Percentiles rank a stretch among this genome's conserved stretches.
Evolutionary conservation across 2,329 filamentous ascomycete genomes (phyloP).

Genomic region (Sclerotinia sclerotiorum): DNA sequence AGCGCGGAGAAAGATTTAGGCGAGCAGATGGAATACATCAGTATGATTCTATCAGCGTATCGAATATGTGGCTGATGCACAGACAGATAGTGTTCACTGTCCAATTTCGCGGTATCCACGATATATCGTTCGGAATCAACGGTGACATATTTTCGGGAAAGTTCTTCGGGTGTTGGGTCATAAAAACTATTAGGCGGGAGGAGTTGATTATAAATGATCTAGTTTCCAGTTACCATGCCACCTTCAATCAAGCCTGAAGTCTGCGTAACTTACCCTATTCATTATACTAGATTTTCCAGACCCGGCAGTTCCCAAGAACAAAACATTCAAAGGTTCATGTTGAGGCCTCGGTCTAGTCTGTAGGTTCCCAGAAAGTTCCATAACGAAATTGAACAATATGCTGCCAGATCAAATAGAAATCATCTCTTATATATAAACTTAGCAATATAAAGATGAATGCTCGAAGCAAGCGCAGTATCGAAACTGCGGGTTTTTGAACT

Average conservation of each 20-base stretch:
- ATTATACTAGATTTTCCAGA: conserved; percentile 9
- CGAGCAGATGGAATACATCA: conserved; percentile 14
- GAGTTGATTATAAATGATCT: not conserved
- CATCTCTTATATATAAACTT: not conserved
- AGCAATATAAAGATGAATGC: not conserved
- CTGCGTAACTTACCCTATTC: not conserved
- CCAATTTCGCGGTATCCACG: not conserved
- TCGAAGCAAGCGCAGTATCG: not conserved
- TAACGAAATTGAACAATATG: not conserved
- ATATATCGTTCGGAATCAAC: not conserved
- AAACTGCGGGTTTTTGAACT: not conserved
- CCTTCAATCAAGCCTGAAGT: not conserved
- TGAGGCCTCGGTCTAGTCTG: not conserved
- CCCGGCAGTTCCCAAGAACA: conserved; percentile 2
- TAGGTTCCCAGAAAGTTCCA: not conserved
- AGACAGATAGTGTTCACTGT: accelerated
- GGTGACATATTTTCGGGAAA: not conserved
- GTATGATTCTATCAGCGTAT: not conserved
- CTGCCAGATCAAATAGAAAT: not conserved
- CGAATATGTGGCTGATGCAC: not conserved
- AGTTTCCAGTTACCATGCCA: not conserved
- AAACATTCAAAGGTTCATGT: not conserved
- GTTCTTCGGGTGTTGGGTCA: not conserved
- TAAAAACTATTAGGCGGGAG: not conserved
- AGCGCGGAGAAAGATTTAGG: not conserved